These are phyloP conservation scores for Oryza brachyantha DNA, from an alignment of 176 grass and related monocot genomes.

Conservation along the genomic window DNA sequence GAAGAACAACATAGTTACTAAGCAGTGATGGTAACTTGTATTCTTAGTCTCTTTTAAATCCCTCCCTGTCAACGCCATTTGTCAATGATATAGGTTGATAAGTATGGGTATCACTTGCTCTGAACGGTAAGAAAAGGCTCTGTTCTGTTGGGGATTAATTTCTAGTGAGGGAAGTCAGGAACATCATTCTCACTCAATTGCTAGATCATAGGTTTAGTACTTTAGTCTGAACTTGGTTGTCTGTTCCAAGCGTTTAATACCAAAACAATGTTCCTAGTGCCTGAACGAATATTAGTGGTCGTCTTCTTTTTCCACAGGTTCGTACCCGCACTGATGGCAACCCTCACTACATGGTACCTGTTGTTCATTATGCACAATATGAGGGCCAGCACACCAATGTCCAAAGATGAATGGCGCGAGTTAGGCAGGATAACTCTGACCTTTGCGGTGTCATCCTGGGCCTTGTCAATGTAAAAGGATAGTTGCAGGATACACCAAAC, in stretches of 20 bases:
- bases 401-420: slow-evolving; percentile 53
- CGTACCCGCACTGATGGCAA: slow-evolving; percentile 29
- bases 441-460: neutral
- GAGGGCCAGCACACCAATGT: slow-evolving; percentile 42
- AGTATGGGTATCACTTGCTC: no score
- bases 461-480: slow-evolving; percentile 21
- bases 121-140: no score
- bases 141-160: neutral
- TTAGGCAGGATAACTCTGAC: slow-evolving; percentile 8
- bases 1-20: neutral
- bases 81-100: slow-evolving; percentile 7
- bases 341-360: slow-evolving; percentile 39
- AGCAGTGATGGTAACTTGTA: neutral
- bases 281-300: neutral
- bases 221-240: slow-evolving; percentile 5
- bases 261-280: neutral
- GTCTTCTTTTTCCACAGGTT: slow-evolving; percentile 33
- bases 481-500: neutral
- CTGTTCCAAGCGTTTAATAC: neutral
- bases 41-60: neutral
- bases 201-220: neutral
- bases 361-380: slow-evolving; percentile 42
- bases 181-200: neutral
- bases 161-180: neutral
- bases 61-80: neutral